Evolutionary conservation across 23 red algal genomes (phyloP).

Genomic region (Gracilaria gracilis): DNA sequence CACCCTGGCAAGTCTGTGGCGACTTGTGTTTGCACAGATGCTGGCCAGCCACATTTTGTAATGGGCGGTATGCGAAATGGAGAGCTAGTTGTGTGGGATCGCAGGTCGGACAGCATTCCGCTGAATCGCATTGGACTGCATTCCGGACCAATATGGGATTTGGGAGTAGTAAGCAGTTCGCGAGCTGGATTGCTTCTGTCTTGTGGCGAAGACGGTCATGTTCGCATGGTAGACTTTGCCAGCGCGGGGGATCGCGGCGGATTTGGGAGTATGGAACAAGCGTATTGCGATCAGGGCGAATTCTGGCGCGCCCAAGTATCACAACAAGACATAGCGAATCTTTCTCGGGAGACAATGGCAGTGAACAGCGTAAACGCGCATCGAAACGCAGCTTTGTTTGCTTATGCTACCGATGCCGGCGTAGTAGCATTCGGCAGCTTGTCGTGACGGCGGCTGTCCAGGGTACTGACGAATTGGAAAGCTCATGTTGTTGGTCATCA

Average conservation of each 20-base stretch:
- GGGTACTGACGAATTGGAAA: too few species aligned
- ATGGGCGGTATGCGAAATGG: slow-evolving; percentile 61
- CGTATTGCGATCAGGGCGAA: slow-evolving; percentile 49
- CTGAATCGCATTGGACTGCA: slow-evolving; percentile 61
- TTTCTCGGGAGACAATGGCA: slow-evolving; percentile 27
- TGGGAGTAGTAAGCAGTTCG: slow-evolving; percentile 55
- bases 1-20: slow-evolving; percentile 35
- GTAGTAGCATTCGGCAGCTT: slow-evolving; percentile 50
- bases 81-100: slow-evolving; percentile 64
- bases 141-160: slow-evolving; percentile 56
- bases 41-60: slow-evolving; percentile 66
- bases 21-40: slow-evolving; percentile 43
- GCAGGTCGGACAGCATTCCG: slow-evolving; percentile 41
- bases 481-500: too few species aligned
- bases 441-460: slow-evolving; percentile 18
- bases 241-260: slow-evolving; percentile 33
- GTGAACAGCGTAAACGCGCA: slow-evolving; percentile 67
- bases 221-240: slow-evolving; percentile 54
- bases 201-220: slow-evolving; percentile 58
- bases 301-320: slow-evolving; percentile 60
- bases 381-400: slow-evolving; percentile 58
- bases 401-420: slow-evolving; percentile 55
- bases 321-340: slow-evolving; percentile 35
- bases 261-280: slow-evolving; percentile 19
- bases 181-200: slow-evolving; percentile 54